Evolutionary conservation across 1,284 basidiomycete genomes (phyloP).

Genomic region (Puccinia brachypodii): DNA sequence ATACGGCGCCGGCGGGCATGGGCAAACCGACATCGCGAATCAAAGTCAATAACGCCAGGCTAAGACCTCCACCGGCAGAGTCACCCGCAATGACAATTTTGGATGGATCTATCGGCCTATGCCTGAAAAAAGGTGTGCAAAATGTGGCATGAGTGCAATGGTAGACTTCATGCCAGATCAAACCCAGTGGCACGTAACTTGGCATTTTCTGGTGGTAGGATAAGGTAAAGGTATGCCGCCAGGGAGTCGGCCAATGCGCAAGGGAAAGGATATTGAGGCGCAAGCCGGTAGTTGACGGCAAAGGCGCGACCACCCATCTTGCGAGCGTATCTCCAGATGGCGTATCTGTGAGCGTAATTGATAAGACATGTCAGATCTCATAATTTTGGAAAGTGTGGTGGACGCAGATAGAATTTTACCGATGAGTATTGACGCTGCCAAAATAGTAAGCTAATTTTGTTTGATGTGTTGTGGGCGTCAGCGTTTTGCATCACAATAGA

Average conservation of each 20-base stretch:
- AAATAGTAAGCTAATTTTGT: conserved; percentile 57
- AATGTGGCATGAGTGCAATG: background rate
- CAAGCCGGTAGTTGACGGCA: conserved; percentile 56
- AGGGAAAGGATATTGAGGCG: conserved; percentile 48
- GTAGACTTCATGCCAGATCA: background rate
- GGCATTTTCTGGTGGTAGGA: conserved; percentile 69
- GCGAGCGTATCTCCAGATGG: conserved; percentile 79
- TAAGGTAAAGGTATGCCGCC: conserved; percentile 75
- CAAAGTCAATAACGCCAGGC: conserved; percentile 81
- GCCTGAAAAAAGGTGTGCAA: conserved; percentile 57
- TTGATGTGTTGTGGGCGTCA: background rate
- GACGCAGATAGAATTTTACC: conserved; percentile 50
- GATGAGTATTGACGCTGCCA: conserved; percentile 62
- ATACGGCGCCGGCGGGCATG: conserved; percentile 70
- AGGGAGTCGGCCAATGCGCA: conserved; percentile 64
- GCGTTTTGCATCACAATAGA: background rate
- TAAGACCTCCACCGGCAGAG: conserved; percentile 88
- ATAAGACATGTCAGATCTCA: background rate
- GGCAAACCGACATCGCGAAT: conserved; percentile 82
- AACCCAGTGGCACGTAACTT: conserved; percentile 50
- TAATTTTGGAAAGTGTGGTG: background rate
- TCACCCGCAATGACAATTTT: conserved; percentile 85
- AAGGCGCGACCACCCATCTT: conserved; percentile 87
- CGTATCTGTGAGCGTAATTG: conserved; percentile 61
- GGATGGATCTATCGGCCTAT: conserved; percentile 75